Base-by-base conservation (phyloP, 2,329 filamentous ascomycete species). In the Aspergillus candidus region DNA sequence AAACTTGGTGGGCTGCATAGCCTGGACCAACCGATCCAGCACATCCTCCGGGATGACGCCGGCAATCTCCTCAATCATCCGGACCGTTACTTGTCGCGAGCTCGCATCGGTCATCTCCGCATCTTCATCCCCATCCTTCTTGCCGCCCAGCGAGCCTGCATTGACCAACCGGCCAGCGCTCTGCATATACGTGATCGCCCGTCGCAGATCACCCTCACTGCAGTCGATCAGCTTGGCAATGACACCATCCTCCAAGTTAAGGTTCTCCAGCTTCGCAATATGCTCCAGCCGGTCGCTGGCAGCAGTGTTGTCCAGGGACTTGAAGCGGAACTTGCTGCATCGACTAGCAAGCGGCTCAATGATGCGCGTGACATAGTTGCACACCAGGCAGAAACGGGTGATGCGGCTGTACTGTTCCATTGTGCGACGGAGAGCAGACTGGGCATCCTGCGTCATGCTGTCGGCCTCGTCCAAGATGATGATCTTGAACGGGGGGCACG, bases 371-470 rank as follows among this genome's bases (percentile, higher is more conserved):
- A 98, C 93, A 60, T 98, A 98, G 70, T 99, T 99, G 72, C 94
- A 98, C 46, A 97, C 91, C 34, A 99, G 75, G 63, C 93, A 97
- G 68, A 99, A 98, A 11, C 93, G 79, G 2, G 93, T 99, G 69
- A 97, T 96, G 60, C 89, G 90, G 66, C 81, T 87, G 69, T 97
- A 97, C 36, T 89, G 94, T 72, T 99, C 93, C 93, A 99, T 99
- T 2, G 93, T 98, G 43, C 94, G 79, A 53, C 93, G 79, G 45
- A 98, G 75, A 4, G 94, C 93, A 48, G 83, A 87, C 72, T 98
- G 93, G 11, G 93, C 93, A 70, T 98, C 94, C 67, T 97, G 91
- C 32, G 93, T 98, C 91, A 99, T 97, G 55, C 86, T 93, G 66
- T 99, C 93, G 55, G 93, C 93, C 72, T 98, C 93, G 68, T 98